Evolutionary conservation across 805 yeast species (phyloP).

Genomic region (Barnettozyma salicaria): DNA sequence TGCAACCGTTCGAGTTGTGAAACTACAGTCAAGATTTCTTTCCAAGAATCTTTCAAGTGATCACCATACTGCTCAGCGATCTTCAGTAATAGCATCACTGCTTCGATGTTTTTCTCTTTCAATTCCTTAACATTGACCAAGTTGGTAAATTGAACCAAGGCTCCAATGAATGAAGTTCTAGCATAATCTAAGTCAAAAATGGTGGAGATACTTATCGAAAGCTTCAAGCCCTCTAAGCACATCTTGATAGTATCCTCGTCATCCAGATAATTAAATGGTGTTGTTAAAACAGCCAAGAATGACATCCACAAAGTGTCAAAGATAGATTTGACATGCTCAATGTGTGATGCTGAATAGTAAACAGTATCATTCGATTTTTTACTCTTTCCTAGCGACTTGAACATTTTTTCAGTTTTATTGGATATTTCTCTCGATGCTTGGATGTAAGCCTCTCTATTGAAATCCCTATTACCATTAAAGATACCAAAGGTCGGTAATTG

Average conservation of each 20-base stretch:
- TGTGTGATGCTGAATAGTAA: constrained; percentile 78
- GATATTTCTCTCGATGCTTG: constrained; percentile 93
- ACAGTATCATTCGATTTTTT: constrained; percentile 37
- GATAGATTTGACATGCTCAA: constrained; percentile 87
- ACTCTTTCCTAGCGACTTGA: constrained; percentile 54
- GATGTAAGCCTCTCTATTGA: constrained; percentile 75
- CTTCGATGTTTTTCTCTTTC: constrained; percentile 72
- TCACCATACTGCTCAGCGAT: constrained; percentile 80
- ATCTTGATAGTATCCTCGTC: constrained; percentile 61
- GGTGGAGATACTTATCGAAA: constrained; percentile 78
- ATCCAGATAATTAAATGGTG: constrained; percentile 85
- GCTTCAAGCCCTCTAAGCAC: constrained; percentile 80
- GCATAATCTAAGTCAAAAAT: constrained; percentile 80
- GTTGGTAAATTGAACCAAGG: constrained; percentile 81
- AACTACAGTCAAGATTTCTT: constrained; percentile 68
- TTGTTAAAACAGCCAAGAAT: constrained; percentile 86
- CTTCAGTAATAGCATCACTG: constrained; percentile 66
- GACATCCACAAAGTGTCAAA: constrained; percentile 98
- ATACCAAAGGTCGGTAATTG: constrained; percentile 43
- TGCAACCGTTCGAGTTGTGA: constrained; percentile 91
- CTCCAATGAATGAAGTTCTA: constrained; percentile 82
- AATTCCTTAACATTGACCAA: constrained; percentile 74
- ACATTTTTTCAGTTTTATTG: constrained; percentile 78
- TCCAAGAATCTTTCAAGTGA: constrained; percentile 72
- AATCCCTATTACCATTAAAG: constrained; percentile 60